These are phyloP conservation scores for Ceratocystis eucalypticola DNA, from an alignment of 2,329 filamentous ascomycete species.

Conservation along the genomic window DNA sequence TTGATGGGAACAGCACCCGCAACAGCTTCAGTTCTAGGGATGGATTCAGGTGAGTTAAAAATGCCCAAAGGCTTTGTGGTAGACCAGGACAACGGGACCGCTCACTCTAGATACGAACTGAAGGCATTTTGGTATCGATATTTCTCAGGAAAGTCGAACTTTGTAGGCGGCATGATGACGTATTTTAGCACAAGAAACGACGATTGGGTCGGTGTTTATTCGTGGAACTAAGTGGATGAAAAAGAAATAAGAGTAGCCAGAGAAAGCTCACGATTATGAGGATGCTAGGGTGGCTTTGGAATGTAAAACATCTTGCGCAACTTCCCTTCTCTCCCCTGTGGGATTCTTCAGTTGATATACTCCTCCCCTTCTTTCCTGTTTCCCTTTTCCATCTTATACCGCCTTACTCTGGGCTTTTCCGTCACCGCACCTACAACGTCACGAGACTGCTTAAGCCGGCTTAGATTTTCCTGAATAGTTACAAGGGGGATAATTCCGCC, in stretches of 20 bases:
- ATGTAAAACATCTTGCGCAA: too few relatives aligned
- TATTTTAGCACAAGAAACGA: not conserved
- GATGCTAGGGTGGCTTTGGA: too few relatives aligned
- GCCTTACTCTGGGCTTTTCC: not conserved
- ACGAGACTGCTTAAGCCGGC: not conserved
- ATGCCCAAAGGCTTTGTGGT: not conserved
- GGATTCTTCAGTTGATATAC: not conserved
- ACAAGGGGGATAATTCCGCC: not conserved
- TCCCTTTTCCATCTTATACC: not conserved
- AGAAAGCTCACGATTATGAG: not conserved
- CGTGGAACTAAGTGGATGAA: not conserved
- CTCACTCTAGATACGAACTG: slow-evolving; percentile 61
- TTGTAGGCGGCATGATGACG: slow-evolving; percentile 35
- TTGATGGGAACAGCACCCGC: slow-evolving; percentile 59
- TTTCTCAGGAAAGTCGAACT: slow-evolving; percentile 37
- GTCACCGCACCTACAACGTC: too few relatives aligned
- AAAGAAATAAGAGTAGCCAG: not conserved
- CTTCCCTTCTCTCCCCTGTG: not conserved
- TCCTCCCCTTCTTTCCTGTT: not conserved
- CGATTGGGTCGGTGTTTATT: not conserved
- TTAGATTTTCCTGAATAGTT: not conserved
- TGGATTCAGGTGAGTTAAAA: not conserved
- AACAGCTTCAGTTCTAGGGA: slow-evolving; percentile 57
- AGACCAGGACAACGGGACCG: slow-evolving; percentile 12
- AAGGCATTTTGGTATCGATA: slow-evolving; percentile 74